Percentiles rank a stretch among this genome's conserved stretches.
phyloP scores from a whole-genome alignment of 1,284 basidiomycete genomes.

The Ceratobasidium sp. region DNA sequence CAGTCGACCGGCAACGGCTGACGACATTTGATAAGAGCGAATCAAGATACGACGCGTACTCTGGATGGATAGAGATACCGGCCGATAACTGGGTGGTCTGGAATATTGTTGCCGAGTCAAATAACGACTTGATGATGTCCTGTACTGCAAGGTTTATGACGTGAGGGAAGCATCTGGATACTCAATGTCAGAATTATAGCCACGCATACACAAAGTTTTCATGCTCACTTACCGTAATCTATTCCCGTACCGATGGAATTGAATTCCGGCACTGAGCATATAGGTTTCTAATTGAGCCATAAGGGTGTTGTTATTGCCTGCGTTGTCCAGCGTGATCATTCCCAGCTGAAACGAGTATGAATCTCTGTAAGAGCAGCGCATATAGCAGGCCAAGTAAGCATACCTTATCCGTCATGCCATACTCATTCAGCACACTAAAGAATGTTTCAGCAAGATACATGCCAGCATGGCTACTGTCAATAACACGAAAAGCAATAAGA shows the following conservation, averaged over 20 bases:
- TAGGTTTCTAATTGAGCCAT: constrained; percentile 26
- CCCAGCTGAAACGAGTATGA: neutral
- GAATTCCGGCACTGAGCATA: constrained; percentile 9
- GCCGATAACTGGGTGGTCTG: neutral
- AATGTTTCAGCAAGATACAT: constrained; percentile 20
- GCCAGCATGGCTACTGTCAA: constrained; percentile 30
- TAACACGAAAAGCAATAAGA: constrained; percentile 27
- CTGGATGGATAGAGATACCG: constrained; percentile 1
- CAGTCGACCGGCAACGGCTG: constrained; percentile 19
- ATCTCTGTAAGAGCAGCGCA: neutral
- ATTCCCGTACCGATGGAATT: constrained; percentile 30
- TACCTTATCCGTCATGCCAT: constrained; percentile 19
- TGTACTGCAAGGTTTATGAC: constrained; percentile 39
- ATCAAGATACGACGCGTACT: constrained; percentile 11
- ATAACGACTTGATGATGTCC: constrained; percentile 2
- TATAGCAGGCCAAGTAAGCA: neutral
- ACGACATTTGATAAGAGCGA: constrained; percentile 5
- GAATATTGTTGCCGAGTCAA: neutral
- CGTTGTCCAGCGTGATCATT: constrained; percentile 35
- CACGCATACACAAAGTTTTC: neutral
- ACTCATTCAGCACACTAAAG: constrained; percentile 3
- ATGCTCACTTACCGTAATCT: constrained; percentile 15
- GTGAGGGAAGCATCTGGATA: constrained; percentile 36
- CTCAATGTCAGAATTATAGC: neutral
- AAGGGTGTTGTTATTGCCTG: constrained; percentile 30